A percentile compares a stretch with the other conserved stretches of the same genome.
Conservation (phyloP, 305 asterid species). For the Fraxinus velutina region DNA sequence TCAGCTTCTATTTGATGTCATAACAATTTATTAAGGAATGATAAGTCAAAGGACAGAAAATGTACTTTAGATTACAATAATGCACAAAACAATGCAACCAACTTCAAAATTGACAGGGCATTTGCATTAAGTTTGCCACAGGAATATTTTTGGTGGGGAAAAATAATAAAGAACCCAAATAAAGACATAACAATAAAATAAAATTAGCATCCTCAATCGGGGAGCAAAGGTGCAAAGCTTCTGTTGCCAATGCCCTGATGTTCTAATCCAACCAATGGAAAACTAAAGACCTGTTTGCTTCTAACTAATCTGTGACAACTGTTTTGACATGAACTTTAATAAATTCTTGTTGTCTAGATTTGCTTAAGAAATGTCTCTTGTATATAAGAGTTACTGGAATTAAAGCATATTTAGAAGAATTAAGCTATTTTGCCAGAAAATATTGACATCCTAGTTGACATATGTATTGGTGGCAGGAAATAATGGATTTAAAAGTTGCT, state of each 20-base stretch:
- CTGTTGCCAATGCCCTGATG: neutral
- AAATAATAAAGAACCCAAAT: neutral
- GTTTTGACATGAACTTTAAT: neutral
- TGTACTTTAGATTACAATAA: neutral
- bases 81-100: neutral
- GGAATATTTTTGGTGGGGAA: neutral
- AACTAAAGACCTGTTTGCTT: neutral
- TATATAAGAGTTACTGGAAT: neutral
- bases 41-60: neutral
- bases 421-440: neutral
- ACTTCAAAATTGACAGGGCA: neutral
- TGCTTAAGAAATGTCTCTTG: neutral
- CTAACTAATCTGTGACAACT: neutral
- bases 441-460: neutral
- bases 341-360: neutral
- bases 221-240: neutral
- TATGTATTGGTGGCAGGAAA: neutral
- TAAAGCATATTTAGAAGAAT: neutral
- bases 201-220: neutral
- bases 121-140: neutral
- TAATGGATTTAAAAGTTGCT: neutral
- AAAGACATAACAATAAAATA: neutral
- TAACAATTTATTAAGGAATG: constrained; percentile 2
- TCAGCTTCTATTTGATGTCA: neutral
- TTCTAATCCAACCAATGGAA: neutral